Evolutionary conservation across 139 green algal genomes (phyloP), one percentile per base, ranked within the genome.

Genomic region (Edaphochlamys debaryana): DNA sequence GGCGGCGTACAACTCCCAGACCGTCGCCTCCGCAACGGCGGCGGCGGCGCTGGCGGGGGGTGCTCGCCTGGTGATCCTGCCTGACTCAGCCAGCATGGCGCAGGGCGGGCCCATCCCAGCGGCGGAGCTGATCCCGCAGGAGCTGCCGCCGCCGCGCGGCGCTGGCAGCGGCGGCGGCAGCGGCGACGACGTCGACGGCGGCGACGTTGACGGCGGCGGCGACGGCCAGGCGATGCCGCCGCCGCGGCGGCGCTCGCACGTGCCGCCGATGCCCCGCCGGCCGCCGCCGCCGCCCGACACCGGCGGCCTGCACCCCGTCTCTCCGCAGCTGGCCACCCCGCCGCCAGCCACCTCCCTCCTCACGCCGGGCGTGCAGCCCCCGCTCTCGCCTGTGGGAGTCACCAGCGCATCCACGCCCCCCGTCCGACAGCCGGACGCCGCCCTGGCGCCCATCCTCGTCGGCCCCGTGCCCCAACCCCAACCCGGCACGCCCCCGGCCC

Each of bases 241-340:
- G 40, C 75, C 75, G 75, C 75, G 75, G 30, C 75, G 75, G 5
- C 75, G 40, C 22, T 48, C 22, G 30, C 75, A 60, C 29, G 62
- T 81, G 62, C 62, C 62, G 30, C 62, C 60, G 40, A 82, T 73
- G 34, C 30, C 62, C 8, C 62, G 60, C n/a, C 62, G 37, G 29
- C 19, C 64, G 41, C 42, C 64, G 48, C 77, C 32, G 48, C 62
- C 38, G 34, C 38, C 45, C 40, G 71, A 71, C 60, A 60, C 60
- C 58, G 60, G 62, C 13, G 41, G 34, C 30, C 64, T 4, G 64
- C 32, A 27, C 11, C 41, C 60, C 4, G 30, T 81, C 13, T 81
- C 75, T 0, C 75, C 75, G 29, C 75, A 81, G 40, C 75, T 81
- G 17, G 75, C 75, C 9, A 81, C 76, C n/a, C 78, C 66, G 45